Evolutionary conservation across 208 protist genomes (phyloP).

Genomic region (Spongospora subterranea): DNA sequence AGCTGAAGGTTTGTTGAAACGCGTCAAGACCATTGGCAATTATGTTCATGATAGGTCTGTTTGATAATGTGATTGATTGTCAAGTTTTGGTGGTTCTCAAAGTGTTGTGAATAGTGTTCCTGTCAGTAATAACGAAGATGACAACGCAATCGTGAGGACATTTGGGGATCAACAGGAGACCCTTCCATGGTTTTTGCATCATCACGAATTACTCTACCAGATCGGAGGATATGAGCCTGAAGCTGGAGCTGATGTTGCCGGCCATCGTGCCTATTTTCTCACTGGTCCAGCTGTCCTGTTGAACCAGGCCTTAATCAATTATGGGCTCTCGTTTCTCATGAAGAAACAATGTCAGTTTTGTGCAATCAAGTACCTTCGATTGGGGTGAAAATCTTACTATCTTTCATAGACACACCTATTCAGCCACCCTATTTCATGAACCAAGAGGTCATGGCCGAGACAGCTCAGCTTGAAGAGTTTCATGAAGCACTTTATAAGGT

Average conservation of each 20-base stretch:
- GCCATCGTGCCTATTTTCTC: constrained; percentile 96
- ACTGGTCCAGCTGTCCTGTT: constrained; percentile 94
- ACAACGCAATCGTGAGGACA: constrained; percentile 70
- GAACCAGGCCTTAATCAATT: constrained; percentile 93
- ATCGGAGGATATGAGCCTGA: constrained; percentile 63
- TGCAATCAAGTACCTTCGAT: neutral
- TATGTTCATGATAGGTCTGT: constrained; percentile 57
- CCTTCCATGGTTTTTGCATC: constrained; percentile 64
- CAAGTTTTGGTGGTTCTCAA: constrained; percentile 88
- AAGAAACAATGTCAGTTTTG: constrained; percentile 64
- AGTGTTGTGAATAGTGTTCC: constrained; percentile 78
- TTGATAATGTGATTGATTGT: neutral
- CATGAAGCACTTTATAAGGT: constrained; percentile 99
- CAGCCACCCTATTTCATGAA: constrained; percentile 99
- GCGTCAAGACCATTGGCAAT: constrained; percentile 50
- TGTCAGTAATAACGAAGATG: constrained; percentile 88
- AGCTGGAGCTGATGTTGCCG: constrained; percentile 83
- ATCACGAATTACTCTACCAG: constrained; percentile 71
- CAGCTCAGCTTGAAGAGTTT: constrained; percentile 96
- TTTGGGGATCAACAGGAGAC: constrained; percentile 68
- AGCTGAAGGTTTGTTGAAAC: neutral
- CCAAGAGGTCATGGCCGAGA: constrained; percentile 93
- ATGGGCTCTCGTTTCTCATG: constrained; percentile 92
- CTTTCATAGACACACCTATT: constrained; percentile 87
- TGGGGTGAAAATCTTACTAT: neutral